These are phyloP conservation scores for Xanthoconium separans DNA, from an alignment of 1,284 basidiomycete genomes.

Conservation along the genomic window DNA sequence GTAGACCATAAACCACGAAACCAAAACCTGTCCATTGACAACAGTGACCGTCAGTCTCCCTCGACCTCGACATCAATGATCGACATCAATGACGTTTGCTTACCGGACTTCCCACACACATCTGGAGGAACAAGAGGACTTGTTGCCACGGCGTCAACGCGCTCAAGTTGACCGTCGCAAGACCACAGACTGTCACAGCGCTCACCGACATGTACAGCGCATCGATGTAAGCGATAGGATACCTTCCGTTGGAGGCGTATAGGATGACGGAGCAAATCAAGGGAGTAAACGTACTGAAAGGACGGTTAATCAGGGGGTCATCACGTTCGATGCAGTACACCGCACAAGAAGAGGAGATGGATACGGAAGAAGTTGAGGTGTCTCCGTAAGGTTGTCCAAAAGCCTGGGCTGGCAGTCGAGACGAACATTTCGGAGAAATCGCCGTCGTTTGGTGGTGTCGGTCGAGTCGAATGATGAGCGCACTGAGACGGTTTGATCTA, in stretches of 20 bases:
- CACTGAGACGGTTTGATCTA: too few relatives aligned
- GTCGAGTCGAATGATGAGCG: too few relatives aligned
- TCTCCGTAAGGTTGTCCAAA: slow-evolving; percentile 36
- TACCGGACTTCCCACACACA: slow-evolving; percentile 73
- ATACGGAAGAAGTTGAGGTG: slow-evolving; percentile 73
- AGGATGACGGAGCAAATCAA: slow-evolving; percentile 73
- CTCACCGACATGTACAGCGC: slow-evolving; percentile 74
- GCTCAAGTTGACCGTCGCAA: slow-evolving; percentile 74
- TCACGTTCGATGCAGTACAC: background rate
- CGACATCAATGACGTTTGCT: slow-evolving; percentile 27
- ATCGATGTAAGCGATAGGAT: slow-evolving; percentile 69
- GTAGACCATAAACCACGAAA: slow-evolving; percentile 74
- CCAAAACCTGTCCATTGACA: slow-evolving; percentile 45
- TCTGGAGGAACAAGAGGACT: slow-evolving; percentile 66
- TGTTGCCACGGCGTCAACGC: slow-evolving; percentile 76
- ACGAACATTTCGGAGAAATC: slow-evolving; percentile 10
- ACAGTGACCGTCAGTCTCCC: background rate
- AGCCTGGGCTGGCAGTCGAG: slow-evolving; percentile 4
- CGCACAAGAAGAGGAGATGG: slow-evolving; percentile 57
- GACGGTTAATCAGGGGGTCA: slow-evolving; percentile 22
- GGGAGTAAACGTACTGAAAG: slow-evolving; percentile 69
- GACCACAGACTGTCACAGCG: slow-evolving; percentile 77
- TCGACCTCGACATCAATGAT: too few relatives aligned
- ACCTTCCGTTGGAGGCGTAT: slow-evolving; percentile 70
- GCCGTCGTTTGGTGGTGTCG: too few relatives aligned